These are phyloP conservation scores for Diplotaxis tenuifolia DNA, from an alignment of 345 rosid genomes.

Conservation along the genomic window DNA sequence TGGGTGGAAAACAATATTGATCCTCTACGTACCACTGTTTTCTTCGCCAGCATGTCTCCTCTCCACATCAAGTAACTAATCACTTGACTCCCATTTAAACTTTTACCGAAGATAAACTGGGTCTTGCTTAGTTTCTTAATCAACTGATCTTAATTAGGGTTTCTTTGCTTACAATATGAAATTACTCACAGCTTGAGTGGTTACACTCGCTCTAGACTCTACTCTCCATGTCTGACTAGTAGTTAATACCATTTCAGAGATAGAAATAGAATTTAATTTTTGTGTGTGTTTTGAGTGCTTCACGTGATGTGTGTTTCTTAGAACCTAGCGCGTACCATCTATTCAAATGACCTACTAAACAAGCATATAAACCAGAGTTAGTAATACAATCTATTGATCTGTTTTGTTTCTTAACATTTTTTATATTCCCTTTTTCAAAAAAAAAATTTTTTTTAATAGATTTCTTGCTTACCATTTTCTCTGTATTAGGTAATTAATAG, in stretches of 20 bases:
- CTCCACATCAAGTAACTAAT: slow-evolving; percentile 81
- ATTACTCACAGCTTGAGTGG: too few relatives aligned
- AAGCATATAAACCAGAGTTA: background rate
- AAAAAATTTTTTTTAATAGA: too few relatives aligned
- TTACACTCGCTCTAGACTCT: too few relatives aligned
- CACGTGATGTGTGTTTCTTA: background rate
- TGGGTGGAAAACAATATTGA: slow-evolving; percentile 80
- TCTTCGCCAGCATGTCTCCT: slow-evolving; percentile 93
- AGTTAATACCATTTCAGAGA: too few relatives aligned
- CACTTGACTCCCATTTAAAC: background rate
- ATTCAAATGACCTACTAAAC: background rate
- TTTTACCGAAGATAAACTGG: background rate
- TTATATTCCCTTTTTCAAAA: too few relatives aligned
- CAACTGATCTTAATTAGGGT: background rate
- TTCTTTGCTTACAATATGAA: slow-evolving; percentile 15
- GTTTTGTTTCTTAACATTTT: background rate
- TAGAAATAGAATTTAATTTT: too few relatives aligned
- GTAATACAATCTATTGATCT: background rate
- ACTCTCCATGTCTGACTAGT: too few relatives aligned
- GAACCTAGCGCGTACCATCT: background rate
- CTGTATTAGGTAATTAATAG: background rate
- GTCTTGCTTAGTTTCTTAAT: background rate
- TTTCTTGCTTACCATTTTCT: background rate
- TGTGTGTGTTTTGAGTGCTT: too few relatives aligned
- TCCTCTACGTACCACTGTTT: slow-evolving; percentile 69